phyloP scores from a whole-genome alignment of 177 flowering plant genomes.

The Telopea speciosissima region DNA sequence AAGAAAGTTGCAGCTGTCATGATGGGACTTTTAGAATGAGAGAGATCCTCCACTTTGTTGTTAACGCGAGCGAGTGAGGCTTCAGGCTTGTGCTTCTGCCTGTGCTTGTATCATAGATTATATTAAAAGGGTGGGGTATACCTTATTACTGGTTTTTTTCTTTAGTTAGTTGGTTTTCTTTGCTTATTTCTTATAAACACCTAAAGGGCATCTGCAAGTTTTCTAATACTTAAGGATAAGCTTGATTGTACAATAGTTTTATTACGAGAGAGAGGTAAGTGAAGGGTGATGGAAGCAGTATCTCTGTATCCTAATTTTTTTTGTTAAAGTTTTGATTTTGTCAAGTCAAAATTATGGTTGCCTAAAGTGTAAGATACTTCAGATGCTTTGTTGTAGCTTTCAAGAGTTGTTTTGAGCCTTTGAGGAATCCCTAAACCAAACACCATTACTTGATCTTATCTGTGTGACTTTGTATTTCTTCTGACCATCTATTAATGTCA shows the following conservation, averaged over 20 bases:
- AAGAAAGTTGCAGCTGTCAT: slow-evolving; percentile 18
- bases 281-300: neutral
- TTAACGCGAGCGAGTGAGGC: neutral
- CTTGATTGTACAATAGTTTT: neutral
- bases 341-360: too few species aligned
- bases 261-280: neutral
- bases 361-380: too few species aligned
- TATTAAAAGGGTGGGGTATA: too few species aligned
- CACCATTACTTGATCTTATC: too few species aligned
- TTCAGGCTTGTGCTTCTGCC: too few species aligned
- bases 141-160: neutral
- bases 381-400: too few species aligned
- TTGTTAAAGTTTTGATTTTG: neutral
- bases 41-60: slow-evolving; percentile 3
- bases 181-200: neutral
- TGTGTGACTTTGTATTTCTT: too few species aligned
- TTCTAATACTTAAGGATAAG: neutral
- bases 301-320: neutral
- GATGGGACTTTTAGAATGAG: slow-evolving; percentile 19
- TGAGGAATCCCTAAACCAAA: too few species aligned
- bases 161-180: neutral
- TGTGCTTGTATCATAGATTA: too few species aligned
- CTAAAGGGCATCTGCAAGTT: neutral
- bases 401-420: too few species aligned
- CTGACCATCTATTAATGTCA: too few species aligned